Evolutionary conservation across 768 basidiomycete species (phyloP).

Genomic region (Lactifluus echinatus): DNA sequence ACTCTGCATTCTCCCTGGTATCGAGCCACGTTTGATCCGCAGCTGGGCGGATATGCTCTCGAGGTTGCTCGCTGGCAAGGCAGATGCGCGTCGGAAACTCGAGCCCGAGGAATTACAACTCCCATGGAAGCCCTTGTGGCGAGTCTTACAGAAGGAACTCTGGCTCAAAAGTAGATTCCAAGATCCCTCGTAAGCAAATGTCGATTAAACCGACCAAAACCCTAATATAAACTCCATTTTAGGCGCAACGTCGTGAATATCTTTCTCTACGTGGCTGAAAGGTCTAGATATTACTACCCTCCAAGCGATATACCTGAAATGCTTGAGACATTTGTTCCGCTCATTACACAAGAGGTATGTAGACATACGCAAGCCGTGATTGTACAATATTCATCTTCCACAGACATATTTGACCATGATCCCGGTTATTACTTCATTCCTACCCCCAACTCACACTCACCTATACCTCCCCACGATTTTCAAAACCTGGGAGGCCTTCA

Average conservation of each 20-base stretch:
- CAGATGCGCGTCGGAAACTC: constrained; percentile 56
- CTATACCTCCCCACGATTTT: constrained; percentile 66
- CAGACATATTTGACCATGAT: constrained; percentile 65
- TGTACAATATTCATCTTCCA: not conserved
- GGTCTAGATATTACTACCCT: constrained; percentile 62
- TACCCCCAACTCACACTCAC: constrained; percentile 58
- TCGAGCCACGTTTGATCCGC: constrained; percentile 62
- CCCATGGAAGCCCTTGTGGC: constrained; percentile 73
- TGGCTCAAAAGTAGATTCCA: constrained; percentile 60
- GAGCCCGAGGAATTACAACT: constrained; percentile 59
- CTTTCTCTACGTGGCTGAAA: constrained; percentile 63
- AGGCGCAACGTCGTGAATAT: constrained; percentile 60
- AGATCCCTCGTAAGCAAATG: constrained; percentile 44
- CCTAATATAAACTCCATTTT: not conserved
- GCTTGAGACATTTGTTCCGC: constrained; percentile 62
- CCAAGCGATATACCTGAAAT: constrained; percentile 57
- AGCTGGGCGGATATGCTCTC: constrained; percentile 76
- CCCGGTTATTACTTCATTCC: constrained; percentile 68
- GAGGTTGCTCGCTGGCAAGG: constrained; percentile 58
- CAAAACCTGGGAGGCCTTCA: constrained; percentile 71
- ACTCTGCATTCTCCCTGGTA: constrained; percentile 64
- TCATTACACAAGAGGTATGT: constrained; percentile 62
- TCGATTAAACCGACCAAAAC: not conserved
- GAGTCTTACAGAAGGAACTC: constrained; percentile 59
- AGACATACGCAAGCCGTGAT: not conserved